These are phyloP conservation scores for Lipomyces lipofer DNA, from an alignment of 805 yeast species.

Conservation along the genomic window DNA sequence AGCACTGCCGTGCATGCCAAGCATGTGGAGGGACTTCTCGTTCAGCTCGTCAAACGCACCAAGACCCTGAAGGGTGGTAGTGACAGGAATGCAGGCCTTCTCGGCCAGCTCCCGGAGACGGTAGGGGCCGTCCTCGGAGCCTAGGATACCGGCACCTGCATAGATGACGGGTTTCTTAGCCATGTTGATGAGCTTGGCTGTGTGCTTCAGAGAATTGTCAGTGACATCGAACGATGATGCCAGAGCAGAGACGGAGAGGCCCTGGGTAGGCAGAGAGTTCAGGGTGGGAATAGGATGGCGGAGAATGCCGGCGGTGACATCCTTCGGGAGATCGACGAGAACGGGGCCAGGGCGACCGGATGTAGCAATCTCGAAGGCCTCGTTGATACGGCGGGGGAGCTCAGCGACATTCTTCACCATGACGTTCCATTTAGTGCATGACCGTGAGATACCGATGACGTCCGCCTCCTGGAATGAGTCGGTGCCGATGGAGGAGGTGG, in stretches of 20 bases:
- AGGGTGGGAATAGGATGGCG: constrained; percentile 86
- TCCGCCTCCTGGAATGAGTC: constrained; percentile 99
- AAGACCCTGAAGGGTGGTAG: constrained; percentile 90
- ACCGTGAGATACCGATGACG: constrained; percentile 91
- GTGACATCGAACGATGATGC: constrained; percentile 75
- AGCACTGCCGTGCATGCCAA: constrained; percentile 98
- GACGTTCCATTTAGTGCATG: constrained; percentile 98
- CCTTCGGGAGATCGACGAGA: constrained; percentile 95
- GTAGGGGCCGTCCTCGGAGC: constrained; percentile 75
- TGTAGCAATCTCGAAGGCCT: constrained; percentile 96
- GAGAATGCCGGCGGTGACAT: constrained; percentile 90
- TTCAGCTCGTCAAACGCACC: constrained; percentile 94
- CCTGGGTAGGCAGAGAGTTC: constrained; percentile 45
- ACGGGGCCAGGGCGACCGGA: constrained; percentile 99
- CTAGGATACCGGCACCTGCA: constrained; percentile 88
- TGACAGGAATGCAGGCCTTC: constrained; percentile 90
- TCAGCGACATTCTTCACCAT: constrained; percentile 96
- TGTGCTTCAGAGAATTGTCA: constrained; percentile 66
- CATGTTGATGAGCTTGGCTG: constrained; percentile 73
- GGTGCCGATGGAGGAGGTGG: constrained; percentile 93
- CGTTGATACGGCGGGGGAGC: constrained; percentile 91
- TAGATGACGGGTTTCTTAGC: constrained; percentile 88
- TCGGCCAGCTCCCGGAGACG: constrained; percentile 81
- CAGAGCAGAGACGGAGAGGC: constrained; percentile 60
- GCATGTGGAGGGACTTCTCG: constrained; percentile 87